These are phyloP conservation scores for Leucaena leucocephala DNA, from an alignment of 306 rosid species.

Conservation along the genomic window DNA sequence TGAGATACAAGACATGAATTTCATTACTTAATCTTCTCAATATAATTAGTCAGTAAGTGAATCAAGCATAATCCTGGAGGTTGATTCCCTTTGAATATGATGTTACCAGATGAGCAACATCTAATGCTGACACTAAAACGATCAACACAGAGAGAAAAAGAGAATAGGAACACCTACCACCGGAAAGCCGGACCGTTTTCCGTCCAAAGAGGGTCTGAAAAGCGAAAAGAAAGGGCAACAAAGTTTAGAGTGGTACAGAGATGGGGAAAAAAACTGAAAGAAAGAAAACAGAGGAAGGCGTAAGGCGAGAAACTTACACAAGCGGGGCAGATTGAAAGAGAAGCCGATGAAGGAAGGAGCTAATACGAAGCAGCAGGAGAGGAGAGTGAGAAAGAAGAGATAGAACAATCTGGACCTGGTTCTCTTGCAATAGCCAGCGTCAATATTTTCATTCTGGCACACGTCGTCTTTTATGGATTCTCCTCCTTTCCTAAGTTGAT, in stretches of 20 bases:
- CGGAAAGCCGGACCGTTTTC: conserved; percentile 49
- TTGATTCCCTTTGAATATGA: conserved; percentile 12
- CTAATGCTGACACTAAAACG: not conserved
- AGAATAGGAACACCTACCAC: conserved; percentile 45
- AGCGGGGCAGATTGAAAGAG: conserved; percentile 42
- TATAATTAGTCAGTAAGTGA: conserved; percentile 1
- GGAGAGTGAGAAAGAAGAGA: conserved; percentile 61
- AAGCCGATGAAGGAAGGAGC: conserved; percentile 58
- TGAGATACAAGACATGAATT: not conserved
- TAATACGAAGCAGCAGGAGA: conserved; percentile 56
- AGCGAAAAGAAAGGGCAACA: conserved; percentile 37
- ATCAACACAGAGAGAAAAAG: not conserved
- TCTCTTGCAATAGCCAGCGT: conserved; percentile 54
- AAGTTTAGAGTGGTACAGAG: not conserved
- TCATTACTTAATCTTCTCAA: not conserved
- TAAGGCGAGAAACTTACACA: conserved; percentile 48
- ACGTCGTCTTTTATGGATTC: conserved; percentile 51
- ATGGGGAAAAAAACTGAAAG: not conserved
- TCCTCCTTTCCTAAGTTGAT: conserved; percentile 48
- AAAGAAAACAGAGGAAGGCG: not conserved
- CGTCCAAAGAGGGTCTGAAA: conserved; percentile 53
- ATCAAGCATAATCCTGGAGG: conserved; percentile 2
- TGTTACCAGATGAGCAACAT: not conserved
- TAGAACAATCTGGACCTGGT: conserved; percentile 59
- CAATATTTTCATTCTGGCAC: conserved; percentile 35